Base-by-base conservation (phyloP, 2,329 filamentous ascomycete species). In the Scolecobasidium constrictum region DNA sequence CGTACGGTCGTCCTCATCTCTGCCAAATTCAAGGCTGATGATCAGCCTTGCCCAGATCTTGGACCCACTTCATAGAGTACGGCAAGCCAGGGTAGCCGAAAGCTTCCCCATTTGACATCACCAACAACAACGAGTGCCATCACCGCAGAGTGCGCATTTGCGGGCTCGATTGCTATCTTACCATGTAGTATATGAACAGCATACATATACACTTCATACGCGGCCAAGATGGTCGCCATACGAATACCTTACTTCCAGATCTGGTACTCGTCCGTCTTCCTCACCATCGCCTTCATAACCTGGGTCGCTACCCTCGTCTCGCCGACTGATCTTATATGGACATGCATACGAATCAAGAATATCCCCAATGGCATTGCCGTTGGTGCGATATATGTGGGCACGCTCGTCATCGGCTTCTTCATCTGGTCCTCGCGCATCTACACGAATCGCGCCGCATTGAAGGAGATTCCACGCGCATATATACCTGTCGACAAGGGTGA, bases 401-500 rank as follows among this genome's bases (percentile, higher is more conserved):
- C 86, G 12, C 68, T 82, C 36, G 48, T 84, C 36, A 64, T 87
- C 42, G 75, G 86, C 35, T 62, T 77, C 35, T 77, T 94, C 53
- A 76, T 95, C 53, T 95, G 94, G 60, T 74, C 80, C 43, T 77
- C 79, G 42, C 74, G 92, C n/a, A 74, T 95, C 16, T 95, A 90
- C 63, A 85, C 90, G 42, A 93, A 86, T 55, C 78, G 85, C 48
- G 83, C 74, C 36, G 78, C 84, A 6, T 72, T 96, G 6, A 76
- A 80, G 15, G 80, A 77, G 3, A 94, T 98, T 46, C 92, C 92
- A 1, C 92, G 90, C 60, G 68, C 77, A 42, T 93, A 85, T 74
- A 75, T 94, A 13, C 88, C 88, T 0, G 72, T 94, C 48, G 86
- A 92, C 52, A 84, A 86, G 57, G 83, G 82, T 49, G 87, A 95